Evolutionary conservation across 371 early-diverging fungal genomes (phyloP), one percentile per base, ranked within the genome.

Genomic region (Mucor mucedo): DNA sequence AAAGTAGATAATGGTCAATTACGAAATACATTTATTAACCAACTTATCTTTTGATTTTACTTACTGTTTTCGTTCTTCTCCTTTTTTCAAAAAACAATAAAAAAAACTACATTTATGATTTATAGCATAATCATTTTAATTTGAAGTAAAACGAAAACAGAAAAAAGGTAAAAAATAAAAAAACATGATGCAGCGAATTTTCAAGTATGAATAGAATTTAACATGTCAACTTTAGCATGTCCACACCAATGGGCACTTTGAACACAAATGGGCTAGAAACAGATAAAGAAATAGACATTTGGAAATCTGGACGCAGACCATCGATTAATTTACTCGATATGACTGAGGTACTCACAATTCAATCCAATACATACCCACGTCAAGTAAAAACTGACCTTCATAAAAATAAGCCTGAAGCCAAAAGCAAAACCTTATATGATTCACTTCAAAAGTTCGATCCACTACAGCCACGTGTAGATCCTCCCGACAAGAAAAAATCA

Each of bases 311-410:
- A 42, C 44, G 59, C 35, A 35, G 54, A 45, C 30, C 35, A 5
- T 58, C 65, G 28, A 52, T 53, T 11, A 58, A 65, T 44, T 35
- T 66, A 29, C 29, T 60, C 2, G 61, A 66, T 29, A 50, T 66
- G 61, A 50, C 38, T 28, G 60, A 66, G 9, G 44, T 35, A 13
- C 45, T 55, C 35, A 39, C 55, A 16, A 42, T 60, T 32, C 49
- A 66, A 21, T 42, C 55, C 10, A 60, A 66, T 29, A 30, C 38
- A 14, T 13, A 50, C 7, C 9, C 16, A 3, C 48, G 8, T 8
- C 11, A 4, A 48, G 48, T 28, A 1, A 28, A 11, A 2, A 48
- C 48, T 7, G 28, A 28, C 33, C 21, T 21, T 21, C 21, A 21
- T 21, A 21, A 11, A 44, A 55, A 48, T 44, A 55, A 44, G 44